Base-by-base conservation (phyloP, 2,329 filamentous ascomycete species). In the Arthrocladium fulminans region DNA sequence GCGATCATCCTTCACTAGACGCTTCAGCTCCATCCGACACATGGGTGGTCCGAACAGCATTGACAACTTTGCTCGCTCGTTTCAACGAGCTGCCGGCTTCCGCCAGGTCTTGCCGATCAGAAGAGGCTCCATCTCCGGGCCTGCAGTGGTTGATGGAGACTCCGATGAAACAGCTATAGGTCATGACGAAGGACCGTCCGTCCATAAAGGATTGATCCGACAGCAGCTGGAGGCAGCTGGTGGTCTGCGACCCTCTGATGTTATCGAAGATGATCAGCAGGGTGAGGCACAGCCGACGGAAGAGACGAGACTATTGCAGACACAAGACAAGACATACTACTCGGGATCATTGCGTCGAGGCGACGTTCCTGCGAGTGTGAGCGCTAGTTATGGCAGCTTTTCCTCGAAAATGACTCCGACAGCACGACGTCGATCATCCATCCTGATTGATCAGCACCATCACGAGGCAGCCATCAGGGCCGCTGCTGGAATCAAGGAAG, bases 1-100 rank as follows among this genome's bases (percentile, higher is more conserved):
- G 48, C 58, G 56, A 40, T 66, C 64, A 4, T 69, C 68, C n/a
- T 60, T 70, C 42, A 66, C 67, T 7, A 67, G 75, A 61, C 73
- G 75, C 42, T 63, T 78, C 47, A 66, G 69, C 40, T 67, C 72
- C 5, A 54, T 72, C 22, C 60, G 67, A 56, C 82, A 94, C 52
- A 83, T 86, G 41, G 92, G 90, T 55, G 90, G 90, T 44, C 84
- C 89, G 52, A 97, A 97, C 72, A 94, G 86, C 66, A 85, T 97
- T 59, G 84, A 92, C 61, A 94, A 89, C 60, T 97, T 97, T 63
- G 86, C 89, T 38, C 80, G 85, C 52, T 94, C 87, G 59, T 95
- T 88, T 85, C 87, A 90, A 67, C 82, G 90, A 63, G 90, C 90
- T 30, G 88, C 88, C 22, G 83, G 77, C 49, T 97, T 97, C 66